Evolutionary conservation across 768 basidiomycete species (phyloP).

Genomic region (Hemileccinum impolitum): DNA sequence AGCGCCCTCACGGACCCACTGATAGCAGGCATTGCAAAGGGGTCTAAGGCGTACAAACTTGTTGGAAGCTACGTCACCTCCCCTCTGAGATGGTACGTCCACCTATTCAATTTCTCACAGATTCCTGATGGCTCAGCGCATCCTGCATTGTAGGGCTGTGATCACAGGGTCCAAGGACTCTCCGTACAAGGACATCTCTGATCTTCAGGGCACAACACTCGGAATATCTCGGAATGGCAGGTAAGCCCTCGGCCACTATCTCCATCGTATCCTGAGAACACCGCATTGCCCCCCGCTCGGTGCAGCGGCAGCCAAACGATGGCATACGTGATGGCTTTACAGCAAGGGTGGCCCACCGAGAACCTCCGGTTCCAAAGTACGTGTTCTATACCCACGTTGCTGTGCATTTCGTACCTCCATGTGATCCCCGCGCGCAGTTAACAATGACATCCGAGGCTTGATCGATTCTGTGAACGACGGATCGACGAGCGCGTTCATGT

Average conservation of each 20-base stretch:
- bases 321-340: constrained; percentile 91
- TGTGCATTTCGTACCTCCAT: background rate
- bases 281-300: background rate
- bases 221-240: constrained; percentile 90
- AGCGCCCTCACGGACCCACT: constrained; percentile 89
- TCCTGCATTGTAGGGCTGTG: constrained; percentile 66
- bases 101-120: background rate
- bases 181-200: constrained; percentile 62
- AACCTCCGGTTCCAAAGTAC: constrained; percentile 69
- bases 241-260: constrained; percentile 30
- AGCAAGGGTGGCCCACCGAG: constrained; percentile 75
- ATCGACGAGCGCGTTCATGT: constrained; percentile 88
- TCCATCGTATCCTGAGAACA: too few species aligned
- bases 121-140: background rate
- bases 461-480: constrained; percentile 86
- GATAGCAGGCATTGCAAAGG: constrained; percentile 87
- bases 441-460: constrained; percentile 77
- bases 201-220: constrained; percentile 76
- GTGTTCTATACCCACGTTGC: constrained; percentile 2
- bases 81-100: constrained; percentile 75
- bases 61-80: constrained; percentile 90
- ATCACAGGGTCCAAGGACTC: constrained; percentile 69
- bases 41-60: constrained; percentile 83
- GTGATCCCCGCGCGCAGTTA: constrained; percentile 43
- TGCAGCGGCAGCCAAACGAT: constrained; percentile 85